Percentiles rank a stretch among this genome's conserved stretches.
These are phyloP conservation scores for Trametes villosa DNA, from an alignment of 768 basidiomycete species.

Conservation along the genomic window DNA sequence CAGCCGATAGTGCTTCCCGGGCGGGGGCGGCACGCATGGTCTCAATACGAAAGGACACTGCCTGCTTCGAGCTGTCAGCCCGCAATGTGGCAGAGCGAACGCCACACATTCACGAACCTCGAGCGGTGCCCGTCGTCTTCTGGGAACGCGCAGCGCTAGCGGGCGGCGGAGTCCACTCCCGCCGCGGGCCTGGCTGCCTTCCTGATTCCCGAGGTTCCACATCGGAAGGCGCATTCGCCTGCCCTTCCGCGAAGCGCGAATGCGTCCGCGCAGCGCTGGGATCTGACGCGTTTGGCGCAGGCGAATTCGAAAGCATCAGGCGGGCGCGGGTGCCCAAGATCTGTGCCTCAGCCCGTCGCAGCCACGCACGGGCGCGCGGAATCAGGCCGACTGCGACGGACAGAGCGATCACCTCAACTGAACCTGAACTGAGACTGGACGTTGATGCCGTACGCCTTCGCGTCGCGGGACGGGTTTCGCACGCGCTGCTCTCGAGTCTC, in stretches of 20 bases:
- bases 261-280: background rate
- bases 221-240: slow-evolving; percentile 3
- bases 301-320: background rate
- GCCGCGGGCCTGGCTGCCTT: background rate
- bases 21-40: background rate
- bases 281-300: background rate
- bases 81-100: background rate
- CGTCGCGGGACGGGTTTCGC: too few species aligned
- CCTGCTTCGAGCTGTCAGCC: too few species aligned
- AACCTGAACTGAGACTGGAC: too few species aligned
- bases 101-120: background rate
- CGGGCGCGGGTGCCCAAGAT: too few species aligned
- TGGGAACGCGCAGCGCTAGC: background rate
- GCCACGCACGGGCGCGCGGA: too few species aligned
- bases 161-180: background rate
- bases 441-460: too few species aligned
- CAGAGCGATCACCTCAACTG: too few species aligned
- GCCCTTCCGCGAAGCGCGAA: slow-evolving; percentile 1
- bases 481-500: too few species aligned
- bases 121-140: background rate
- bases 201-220: background rate
- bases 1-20: too few species aligned
- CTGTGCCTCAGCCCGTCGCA: too few species aligned
- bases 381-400: too few species aligned
- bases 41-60: background rate